Evolutionary conservation across 202 grass and related monocot species (phyloP).

Genomic region (Schoenoplectus tabernaemontani): DNA sequence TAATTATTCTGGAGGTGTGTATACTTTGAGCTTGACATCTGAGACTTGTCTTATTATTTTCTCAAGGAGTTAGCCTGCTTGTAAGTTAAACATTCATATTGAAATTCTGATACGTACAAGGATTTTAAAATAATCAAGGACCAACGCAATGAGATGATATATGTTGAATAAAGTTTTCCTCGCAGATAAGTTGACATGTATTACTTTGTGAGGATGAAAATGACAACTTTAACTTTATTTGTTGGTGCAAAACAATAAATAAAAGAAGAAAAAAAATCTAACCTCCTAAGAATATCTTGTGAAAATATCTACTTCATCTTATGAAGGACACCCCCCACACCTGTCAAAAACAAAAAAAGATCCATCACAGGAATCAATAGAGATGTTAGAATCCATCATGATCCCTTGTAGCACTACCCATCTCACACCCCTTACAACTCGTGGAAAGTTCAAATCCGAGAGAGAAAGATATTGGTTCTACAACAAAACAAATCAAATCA

Average conservation of each 20-base stretch:
- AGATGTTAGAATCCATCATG: slow-evolving; percentile 31
- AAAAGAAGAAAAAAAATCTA: background rate
- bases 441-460: slow-evolving; percentile 12
- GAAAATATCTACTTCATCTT: slow-evolving; percentile 38
- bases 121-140: no score
- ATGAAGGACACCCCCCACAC: background rate
- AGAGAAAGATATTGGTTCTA: slow-evolving; percentile 11
- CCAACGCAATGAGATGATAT: background rate
- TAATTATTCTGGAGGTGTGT: background rate
- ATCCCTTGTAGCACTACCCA: slow-evolving; percentile 7
- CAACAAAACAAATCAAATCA: slow-evolving; percentile 22
- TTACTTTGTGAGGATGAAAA: background rate
- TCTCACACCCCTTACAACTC: slow-evolving; percentile 20
- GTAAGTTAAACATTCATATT: no score
- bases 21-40: background rate
- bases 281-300: slow-evolving; percentile 36
- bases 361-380: background rate
- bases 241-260: no score
- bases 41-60: background rate
- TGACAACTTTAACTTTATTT: background rate
- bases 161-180: background rate
- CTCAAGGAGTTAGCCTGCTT: background rate
- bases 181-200: background rate
- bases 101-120: background rate
- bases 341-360: background rate